Evolutionary conservation across 208 protist genomes (phyloP).

Genomic region (Leishmania tarentolae): DNA sequence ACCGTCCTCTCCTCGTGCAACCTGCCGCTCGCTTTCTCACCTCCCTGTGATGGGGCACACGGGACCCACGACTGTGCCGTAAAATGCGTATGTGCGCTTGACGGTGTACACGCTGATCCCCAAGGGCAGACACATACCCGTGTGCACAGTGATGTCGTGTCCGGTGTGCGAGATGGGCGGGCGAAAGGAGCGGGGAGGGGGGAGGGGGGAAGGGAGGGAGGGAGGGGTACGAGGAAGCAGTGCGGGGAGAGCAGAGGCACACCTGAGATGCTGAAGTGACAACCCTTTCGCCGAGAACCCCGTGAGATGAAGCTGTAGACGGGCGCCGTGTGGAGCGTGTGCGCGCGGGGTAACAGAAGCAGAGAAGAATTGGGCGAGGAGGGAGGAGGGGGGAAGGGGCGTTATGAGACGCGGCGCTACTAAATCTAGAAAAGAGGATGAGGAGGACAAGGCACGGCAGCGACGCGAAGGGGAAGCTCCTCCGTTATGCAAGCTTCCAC

Average conservation of each 20-base stretch:
- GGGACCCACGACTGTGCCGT: not conserved
- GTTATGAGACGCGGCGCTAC: not conserved
- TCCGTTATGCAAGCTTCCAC: not conserved
- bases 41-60: too few species aligned
- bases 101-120: not conserved
- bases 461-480: not conserved
- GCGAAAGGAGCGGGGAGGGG: not conserved
- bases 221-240: not conserved
- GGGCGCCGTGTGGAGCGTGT: not conserved
- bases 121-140: not conserved
- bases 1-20: not conserved
- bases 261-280: not conserved
- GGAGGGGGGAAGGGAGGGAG: not conserved
- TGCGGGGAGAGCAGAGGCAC: constrained; percentile 11
- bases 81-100: not conserved
- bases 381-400: too few species aligned
- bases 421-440: not conserved
- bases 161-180: not conserved
- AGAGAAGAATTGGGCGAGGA: too few species aligned
- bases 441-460: not conserved
- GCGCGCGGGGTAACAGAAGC: not conserved
- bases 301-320: not conserved
- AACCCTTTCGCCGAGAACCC: not conserved
- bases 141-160: too few species aligned
- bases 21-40: too few species aligned